These are phyloP conservation scores for Periconia macrospinosa DNA, from an alignment of 2,329 filamentous ascomycete genomes.

Conservation along the genomic window DNA sequence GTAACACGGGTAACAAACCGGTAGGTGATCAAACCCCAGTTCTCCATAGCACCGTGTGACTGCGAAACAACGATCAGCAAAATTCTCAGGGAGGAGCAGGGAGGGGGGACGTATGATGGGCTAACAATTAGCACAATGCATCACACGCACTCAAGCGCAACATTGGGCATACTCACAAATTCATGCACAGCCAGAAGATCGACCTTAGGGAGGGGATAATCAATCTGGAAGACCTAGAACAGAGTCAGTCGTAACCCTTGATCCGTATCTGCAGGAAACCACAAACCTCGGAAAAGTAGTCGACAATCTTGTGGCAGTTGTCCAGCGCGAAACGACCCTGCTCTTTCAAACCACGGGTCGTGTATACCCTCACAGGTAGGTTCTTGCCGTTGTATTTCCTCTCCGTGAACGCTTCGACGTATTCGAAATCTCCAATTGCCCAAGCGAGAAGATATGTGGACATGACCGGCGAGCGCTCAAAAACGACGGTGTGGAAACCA, in stretches of 20 bases:
- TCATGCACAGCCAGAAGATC: slow-evolving; percentile 95
- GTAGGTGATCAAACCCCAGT: slow-evolving; percentile 97
- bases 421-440: slow-evolving; percentile 97
- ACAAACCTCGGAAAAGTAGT: slow-evolving; percentile 83
- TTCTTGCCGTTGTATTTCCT: slow-evolving; percentile 89
- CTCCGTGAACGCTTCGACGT: slow-evolving; percentile 87
- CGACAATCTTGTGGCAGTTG: slow-evolving; percentile 89
- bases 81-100: neutral
- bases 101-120: slow-evolving; percentile 46
- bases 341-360: slow-evolving; percentile 88
- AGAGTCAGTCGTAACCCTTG: slow-evolving; percentile 4
- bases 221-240: slow-evolving; percentile 72
- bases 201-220: slow-evolving; percentile 90
- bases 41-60: slow-evolving; percentile 89
- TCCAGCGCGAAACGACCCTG: slow-evolving; percentile 88
- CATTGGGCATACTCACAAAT: slow-evolving; percentile 63
- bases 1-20: slow-evolving; percentile 46
- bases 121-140: slow-evolving; percentile 31
- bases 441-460: slow-evolving; percentile 95
- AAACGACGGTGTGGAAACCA: slow-evolving; percentile 76
- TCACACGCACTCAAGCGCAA: neutral
- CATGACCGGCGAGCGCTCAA: slow-evolving; percentile 91
- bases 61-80: slow-evolving; percentile 49
- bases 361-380: slow-evolving; percentile 93
- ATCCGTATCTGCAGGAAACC: too few species aligned